Percentiles rank a stretch among this genome's conserved stretches.
Evolutionary conservation across 23 red algal species (phyloP).

Genomic region (Pyropia haitanensis): DNA sequence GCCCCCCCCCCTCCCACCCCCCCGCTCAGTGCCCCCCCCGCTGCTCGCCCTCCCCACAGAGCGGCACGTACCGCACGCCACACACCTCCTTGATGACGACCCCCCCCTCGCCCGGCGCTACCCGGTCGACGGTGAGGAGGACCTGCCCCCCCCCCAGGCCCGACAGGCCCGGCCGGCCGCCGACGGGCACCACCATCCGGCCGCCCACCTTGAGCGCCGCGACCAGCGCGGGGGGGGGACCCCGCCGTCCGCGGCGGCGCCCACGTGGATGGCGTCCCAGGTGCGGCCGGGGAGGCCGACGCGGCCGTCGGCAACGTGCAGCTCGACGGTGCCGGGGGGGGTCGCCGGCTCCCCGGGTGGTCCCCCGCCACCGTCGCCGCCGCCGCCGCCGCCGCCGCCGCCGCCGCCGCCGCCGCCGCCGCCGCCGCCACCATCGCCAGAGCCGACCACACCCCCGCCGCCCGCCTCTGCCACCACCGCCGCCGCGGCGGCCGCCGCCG

Average conservation of each 20-base stretch:
- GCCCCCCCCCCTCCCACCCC: too few species aligned
- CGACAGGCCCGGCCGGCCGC: slow-evolving; percentile 11
- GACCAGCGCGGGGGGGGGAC: slow-evolving; percentile 55
- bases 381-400: not conserved
- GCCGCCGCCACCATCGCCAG: too few species aligned
- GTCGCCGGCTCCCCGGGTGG: too few species aligned
- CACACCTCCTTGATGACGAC: slow-evolving; percentile 21
- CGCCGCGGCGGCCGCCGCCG: too few species aligned
- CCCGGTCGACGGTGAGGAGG: slow-evolving; percentile 53
- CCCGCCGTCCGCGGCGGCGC: slow-evolving; percentile 42
- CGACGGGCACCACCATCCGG: slow-evolving; percentile 81
- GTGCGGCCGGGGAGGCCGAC: slow-evolving; percentile 25
- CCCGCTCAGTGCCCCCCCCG: not conserved
- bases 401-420: not conserved
- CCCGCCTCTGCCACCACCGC: too few species aligned
- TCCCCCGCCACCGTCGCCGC: not conserved
- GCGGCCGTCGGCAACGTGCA: slow-evolving; percentile 43
- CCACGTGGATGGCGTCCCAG: slow-evolving; percentile 83
- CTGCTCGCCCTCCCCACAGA: slow-evolving; percentile 56
- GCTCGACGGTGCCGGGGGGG: slow-evolving; percentile 18
- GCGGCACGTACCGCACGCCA: slow-evolving; percentile 80
- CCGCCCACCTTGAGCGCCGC: slow-evolving; percentile 56
- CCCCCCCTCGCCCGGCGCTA: slow-evolving; percentile 7
- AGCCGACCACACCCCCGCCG: too few species aligned
- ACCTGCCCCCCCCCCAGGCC: slow-evolving; percentile 18